phyloP scores from a whole-genome alignment of 257 asterid genomes.

The Fraxinus cuspidata region DNA sequence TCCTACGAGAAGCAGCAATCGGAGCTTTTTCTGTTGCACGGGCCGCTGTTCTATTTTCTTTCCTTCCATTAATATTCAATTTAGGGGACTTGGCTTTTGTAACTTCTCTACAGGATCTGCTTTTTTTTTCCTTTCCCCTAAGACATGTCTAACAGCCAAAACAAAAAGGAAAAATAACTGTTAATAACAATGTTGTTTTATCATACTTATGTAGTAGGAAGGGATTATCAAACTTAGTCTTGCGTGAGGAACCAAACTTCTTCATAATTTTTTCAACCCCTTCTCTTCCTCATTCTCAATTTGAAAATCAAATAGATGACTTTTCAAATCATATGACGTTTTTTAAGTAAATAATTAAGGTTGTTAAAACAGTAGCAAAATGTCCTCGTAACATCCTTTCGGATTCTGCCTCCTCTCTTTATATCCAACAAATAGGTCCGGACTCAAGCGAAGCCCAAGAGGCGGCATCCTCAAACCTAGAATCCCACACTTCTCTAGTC shows the following conservation, averaged over 20 bases:
- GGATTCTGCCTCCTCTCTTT: slow-evolving; percentile 87
- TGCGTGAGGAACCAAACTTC: slow-evolving; percentile 77
- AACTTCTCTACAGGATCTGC: slow-evolving; percentile 64
- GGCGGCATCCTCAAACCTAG: too few relatives aligned
- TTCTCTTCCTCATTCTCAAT: slow-evolving; percentile 90
- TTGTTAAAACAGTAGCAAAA: not conserved
- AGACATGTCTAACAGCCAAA: not conserved
- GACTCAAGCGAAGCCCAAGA: too few relatives aligned
- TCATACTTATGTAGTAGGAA: slow-evolving; percentile 80
- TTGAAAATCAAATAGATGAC: not conserved
- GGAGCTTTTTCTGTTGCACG: slow-evolving; percentile 37
- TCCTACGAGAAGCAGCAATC: slow-evolving; percentile 58
- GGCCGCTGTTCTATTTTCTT: slow-evolving; percentile 52
- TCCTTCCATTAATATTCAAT: slow-evolving; percentile 51
- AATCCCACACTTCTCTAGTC: too few relatives aligned
- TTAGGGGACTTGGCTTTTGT: slow-evolving; percentile 83
- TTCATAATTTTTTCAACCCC: slow-evolving; percentile 76
- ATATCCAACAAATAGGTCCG: slow-evolving; percentile 47
- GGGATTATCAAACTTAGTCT: slow-evolving; percentile 66
- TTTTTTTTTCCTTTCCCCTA: not conserved
- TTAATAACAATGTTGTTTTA: not conserved
- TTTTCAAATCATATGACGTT: not conserved
- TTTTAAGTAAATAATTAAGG: not conserved
- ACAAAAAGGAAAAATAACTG: not conserved
- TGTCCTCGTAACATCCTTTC: slow-evolving; percentile 56